Conservation (phyloP, 139 green algal genomes). For the Chlorella sp. region DNA sequence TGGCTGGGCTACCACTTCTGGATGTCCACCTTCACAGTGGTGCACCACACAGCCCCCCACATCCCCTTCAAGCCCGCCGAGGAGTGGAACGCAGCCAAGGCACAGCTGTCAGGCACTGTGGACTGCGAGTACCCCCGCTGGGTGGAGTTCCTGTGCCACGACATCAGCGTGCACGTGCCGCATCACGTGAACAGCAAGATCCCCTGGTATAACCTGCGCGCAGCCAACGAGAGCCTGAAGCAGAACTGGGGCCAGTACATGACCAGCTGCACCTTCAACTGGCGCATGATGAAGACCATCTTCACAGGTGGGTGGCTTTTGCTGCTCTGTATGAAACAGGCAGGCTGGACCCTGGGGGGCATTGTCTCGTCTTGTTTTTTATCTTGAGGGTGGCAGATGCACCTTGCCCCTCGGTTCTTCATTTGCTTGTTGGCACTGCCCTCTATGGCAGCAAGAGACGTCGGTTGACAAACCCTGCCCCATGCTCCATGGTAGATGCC, state of each 20-base stretch:
- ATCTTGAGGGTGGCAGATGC: too few relatives aligned
- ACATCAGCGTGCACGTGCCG: slow-evolving; percentile 95
- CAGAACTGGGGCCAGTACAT: slow-evolving; percentile 91
- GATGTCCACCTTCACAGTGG: slow-evolving; percentile 94
- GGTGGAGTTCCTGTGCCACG: slow-evolving; percentile 93
- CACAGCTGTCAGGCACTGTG: slow-evolving; percentile 86
- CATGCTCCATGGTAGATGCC: too few relatives aligned
- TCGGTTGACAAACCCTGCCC: too few relatives aligned
- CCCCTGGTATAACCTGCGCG: slow-evolving; percentile 92
- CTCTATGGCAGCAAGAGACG: too few relatives aligned
- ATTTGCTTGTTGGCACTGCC: too few relatives aligned
- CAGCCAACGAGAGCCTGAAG: slow-evolving; percentile 54
- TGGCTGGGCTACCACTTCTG: slow-evolving; percentile 99
- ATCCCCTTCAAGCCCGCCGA: slow-evolving; percentile 92
- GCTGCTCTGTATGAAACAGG: too few relatives aligned
- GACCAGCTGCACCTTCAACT: slow-evolving; percentile 88
- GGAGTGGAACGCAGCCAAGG: slow-evolving; percentile 89
- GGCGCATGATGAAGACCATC: slow-evolving; percentile 89
- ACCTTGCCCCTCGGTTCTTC: too few relatives aligned
- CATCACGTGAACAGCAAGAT: slow-evolving; percentile 94
- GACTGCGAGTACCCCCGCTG: slow-evolving; percentile 91
- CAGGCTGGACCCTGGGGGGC: too few relatives aligned
- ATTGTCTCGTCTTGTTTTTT: too few relatives aligned
- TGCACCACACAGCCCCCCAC: slow-evolving; percentile 96
- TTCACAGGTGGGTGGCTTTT: too few relatives aligned